Percentiles rank a stretch among this genome's conserved stretches.
These are phyloP conservation scores for Penicillium malachiteum DNA, from an alignment of 495 filamentous ascomycete genomes.

Conservation along the genomic window DNA sequence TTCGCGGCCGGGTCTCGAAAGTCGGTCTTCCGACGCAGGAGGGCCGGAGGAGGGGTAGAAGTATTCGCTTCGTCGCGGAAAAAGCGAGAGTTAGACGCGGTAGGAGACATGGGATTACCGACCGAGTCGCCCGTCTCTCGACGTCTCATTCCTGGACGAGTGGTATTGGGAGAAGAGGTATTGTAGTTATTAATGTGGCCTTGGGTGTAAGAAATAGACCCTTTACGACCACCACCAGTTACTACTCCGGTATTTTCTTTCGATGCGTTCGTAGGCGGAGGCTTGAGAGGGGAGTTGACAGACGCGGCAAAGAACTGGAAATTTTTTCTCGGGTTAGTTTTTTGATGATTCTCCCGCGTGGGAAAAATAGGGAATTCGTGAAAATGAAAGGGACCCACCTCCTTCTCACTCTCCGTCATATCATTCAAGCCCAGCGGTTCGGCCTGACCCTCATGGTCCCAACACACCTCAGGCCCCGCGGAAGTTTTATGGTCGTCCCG, in stretches of 20 bases:
- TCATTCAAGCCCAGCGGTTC: conserved; percentile 72
- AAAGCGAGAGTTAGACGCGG: conserved; percentile 49
- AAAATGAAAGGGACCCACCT: conserved; percentile 52
- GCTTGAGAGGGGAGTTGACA: conserved; percentile 91
- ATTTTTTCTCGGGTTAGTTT: neutral
- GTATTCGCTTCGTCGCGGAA: conserved; percentile 59
- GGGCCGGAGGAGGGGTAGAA: conserved; percentile 61
- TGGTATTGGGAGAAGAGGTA: conserved; percentile 58
- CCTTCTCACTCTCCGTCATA: conserved; percentile 80
- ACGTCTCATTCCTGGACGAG: conserved; percentile 71
- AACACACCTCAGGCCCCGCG: conserved; percentile 78
- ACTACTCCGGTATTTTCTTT: conserved; percentile 66
- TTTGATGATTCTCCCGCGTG: neutral
- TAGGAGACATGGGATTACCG: conserved; percentile 58
- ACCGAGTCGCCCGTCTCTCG: conserved; percentile 83
- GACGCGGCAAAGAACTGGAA: conserved; percentile 72
- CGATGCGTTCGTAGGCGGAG: conserved; percentile 65
- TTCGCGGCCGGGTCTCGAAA: conserved; percentile 50
- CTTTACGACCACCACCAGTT: conserved; percentile 66
- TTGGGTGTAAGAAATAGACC: conserved; percentile 66
- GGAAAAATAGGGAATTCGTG: neutral
- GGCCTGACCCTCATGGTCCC: conserved; percentile 74
- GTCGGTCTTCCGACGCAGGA: conserved; percentile 75
- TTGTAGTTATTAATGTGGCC: conserved; percentile 44
- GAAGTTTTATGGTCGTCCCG: conserved; percentile 65